These are phyloP conservation scores for Epichloe elymi DNA, from an alignment of 2,329 filamentous ascomycete genomes.

Conservation along the genomic window DNA sequence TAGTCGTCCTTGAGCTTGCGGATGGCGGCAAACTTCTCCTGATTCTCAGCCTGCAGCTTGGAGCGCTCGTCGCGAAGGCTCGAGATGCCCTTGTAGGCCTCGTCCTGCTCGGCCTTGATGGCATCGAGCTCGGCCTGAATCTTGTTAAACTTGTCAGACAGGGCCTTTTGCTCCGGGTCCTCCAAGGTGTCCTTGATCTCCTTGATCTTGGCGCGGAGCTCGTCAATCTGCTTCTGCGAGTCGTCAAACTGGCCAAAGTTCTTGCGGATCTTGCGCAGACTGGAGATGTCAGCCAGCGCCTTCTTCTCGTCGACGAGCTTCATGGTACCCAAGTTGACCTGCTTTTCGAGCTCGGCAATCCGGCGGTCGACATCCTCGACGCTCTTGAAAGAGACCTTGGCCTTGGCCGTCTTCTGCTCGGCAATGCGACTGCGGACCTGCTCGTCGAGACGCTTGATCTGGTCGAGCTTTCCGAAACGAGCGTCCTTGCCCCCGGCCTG, in stretches of 20 bases:
- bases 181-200: slow-evolving; percentile 81
- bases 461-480: slow-evolving; percentile 65
- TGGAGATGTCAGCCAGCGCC: slow-evolving; percentile 69
- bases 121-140: slow-evolving; percentile 78
- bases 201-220: slow-evolving; percentile 75
- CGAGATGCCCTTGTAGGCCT: slow-evolving; percentile 78
- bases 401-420: slow-evolving; percentile 77
- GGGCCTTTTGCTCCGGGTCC: slow-evolving; percentile 78
- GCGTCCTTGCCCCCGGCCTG: slow-evolving; percentile 80
- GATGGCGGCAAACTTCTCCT: slow-evolving; percentile 71
- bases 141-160: slow-evolving; percentile 74
- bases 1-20: slow-evolving; percentile 84
- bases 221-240: slow-evolving; percentile 77
- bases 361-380: slow-evolving; percentile 77
- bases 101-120: slow-evolving; percentile 87
- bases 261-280: slow-evolving; percentile 79
- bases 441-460: slow-evolving; percentile 85
- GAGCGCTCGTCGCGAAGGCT: slow-evolving; percentile 72
- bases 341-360: slow-evolving; percentile 67
- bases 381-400: slow-evolving; percentile 73
- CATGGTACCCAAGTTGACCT: slow-evolving; percentile 82
- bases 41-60: slow-evolving; percentile 72
- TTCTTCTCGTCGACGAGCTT: slow-evolving; percentile 97
- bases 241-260: slow-evolving; percentile 76
- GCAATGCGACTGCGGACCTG: slow-evolving; percentile 72